Conservation (phyloP, 164 flowering plant species). For the Platanus orientalis region DNA sequence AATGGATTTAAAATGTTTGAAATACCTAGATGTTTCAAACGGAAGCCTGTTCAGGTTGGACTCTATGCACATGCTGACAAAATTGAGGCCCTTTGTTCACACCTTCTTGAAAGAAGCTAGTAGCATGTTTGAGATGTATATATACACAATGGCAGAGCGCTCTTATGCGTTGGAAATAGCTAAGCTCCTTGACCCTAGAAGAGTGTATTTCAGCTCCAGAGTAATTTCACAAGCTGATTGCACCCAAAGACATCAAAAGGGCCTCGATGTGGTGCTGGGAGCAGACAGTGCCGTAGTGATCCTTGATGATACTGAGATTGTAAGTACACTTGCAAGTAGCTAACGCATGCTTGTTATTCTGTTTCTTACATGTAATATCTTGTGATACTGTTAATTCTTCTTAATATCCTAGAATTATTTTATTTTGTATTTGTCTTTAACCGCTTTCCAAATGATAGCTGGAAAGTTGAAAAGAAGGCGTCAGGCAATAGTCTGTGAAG, state of each 20-base stretch:
- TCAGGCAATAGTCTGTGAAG: too few species aligned
- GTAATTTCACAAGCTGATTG: constrained; percentile 77
- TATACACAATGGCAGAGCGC: constrained; percentile 83
- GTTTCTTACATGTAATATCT: not conserved
- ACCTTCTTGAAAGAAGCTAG: constrained; percentile 71
- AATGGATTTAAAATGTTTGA: not conserved
- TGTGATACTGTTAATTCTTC: too few species aligned
- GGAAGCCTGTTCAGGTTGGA: constrained; percentile 57
- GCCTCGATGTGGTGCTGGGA: constrained; percentile 80
- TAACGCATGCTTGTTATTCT: not conserved
- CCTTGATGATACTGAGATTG: constrained; percentile 86
- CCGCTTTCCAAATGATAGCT: too few species aligned
- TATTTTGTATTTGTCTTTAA: too few species aligned
- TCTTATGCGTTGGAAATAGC: constrained; percentile 77
- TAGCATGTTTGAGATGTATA: constrained; percentile 76
- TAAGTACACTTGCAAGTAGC: constrained; percentile 24
- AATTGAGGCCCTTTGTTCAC: constrained; percentile 78
- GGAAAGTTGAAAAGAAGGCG: too few species aligned
- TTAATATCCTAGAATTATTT: too few species aligned
- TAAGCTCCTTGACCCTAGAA: constrained; percentile 63
- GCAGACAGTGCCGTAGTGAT: constrained; percentile 70
- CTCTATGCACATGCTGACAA: constrained; percentile 65
- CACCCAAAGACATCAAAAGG: constrained; percentile 67
- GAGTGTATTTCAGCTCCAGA: constrained; percentile 48
- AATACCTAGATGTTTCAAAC: constrained; percentile 34